Base-by-base conservation (phyloP, 1,139 yeast species). In the Saccharomyces hybrid region DNA sequence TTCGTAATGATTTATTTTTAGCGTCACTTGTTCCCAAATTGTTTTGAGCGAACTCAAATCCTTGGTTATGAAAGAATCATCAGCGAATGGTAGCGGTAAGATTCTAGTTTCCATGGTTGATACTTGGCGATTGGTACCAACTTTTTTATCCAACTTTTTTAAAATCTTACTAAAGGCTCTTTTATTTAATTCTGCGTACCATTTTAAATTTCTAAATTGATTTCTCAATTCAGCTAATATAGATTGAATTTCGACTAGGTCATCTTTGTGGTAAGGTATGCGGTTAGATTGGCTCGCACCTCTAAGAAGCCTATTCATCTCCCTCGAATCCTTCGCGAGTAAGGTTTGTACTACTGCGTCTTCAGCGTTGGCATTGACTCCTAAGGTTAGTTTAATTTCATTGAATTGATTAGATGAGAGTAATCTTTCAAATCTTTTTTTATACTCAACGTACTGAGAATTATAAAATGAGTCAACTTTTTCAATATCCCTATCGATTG, bases 131-230 rank as follows among this genome's bases (percentile, higher is more conserved):
- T 78, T 75, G 26, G 84, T 81, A 9, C 91, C 88, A 55, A 86
- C 77, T 68, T 89, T 89, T 74, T 93, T 93, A 69, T 93, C 98
- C 62, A 90, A 78, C 65, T 90, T 90, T 73, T 93, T 93, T 67
- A 93, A 76, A 60, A 93, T 93, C 74, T 93, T 93, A 55, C 83
- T 79, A 65, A 90, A 87, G 0, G 97, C 99, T 58, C 93, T 84
- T 68, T 87, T 89, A 73, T 93, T 93, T 64, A 91, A 80, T 64
- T 91, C 97, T 16, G 96, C 95, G 69, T 82, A 93, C 97, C 98
- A 91, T 68, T 85, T 85, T 67, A 93, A 75, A 70, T 90, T 90
- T 56, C 97, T 78, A 58, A 87, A 81, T 58, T 83, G 81, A n/a
- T 86, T 78, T 52, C 96, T 78, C 55, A 90, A 75, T 67, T 90